phyloP scores from a whole-genome alignment of 192 early-diverging fungal genomes.

The Funneliformis geosporum region DNA sequence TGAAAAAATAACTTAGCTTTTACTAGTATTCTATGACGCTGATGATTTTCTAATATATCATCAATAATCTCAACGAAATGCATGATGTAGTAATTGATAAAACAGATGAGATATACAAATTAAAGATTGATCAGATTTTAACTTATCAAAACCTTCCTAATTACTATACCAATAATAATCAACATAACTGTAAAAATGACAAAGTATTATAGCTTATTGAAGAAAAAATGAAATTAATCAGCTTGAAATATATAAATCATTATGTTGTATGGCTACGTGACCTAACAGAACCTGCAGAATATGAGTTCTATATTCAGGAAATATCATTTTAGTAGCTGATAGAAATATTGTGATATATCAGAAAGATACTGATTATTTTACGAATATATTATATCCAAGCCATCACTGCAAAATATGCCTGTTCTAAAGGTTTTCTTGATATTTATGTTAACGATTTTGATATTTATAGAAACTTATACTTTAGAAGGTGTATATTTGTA shows the following conservation, averaged over 20 bases:
- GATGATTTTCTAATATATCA: neutral
- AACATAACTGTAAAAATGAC: neutral
- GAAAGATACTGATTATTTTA: neutral
- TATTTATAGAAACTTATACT: neutral
- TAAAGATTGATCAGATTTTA: neutral
- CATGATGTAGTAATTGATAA: neutral
- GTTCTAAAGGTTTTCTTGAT: slow-evolving; percentile 6
- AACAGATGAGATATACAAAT: neutral
- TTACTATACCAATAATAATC: neutral
- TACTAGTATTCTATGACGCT: neutral
- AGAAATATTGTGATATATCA: neutral
- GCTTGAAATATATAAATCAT: neutral
- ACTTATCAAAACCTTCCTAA: neutral
- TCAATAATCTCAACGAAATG: neutral
- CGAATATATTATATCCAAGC: neutral
- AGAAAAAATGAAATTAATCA: neutral
- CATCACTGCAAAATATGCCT: neutral
- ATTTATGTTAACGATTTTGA: slow-evolving; percentile 10
- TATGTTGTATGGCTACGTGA: neutral
- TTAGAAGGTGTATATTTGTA: slow-evolving; percentile 10
- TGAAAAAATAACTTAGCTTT: neutral
- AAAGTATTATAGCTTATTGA: neutral
- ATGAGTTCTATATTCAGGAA: neutral
- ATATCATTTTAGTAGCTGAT: neutral
- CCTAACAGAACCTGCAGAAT: neutral